Conservation (phyloP, 2,329 filamentous ascomycete genomes). For the Talaromyces sp. region DNA sequence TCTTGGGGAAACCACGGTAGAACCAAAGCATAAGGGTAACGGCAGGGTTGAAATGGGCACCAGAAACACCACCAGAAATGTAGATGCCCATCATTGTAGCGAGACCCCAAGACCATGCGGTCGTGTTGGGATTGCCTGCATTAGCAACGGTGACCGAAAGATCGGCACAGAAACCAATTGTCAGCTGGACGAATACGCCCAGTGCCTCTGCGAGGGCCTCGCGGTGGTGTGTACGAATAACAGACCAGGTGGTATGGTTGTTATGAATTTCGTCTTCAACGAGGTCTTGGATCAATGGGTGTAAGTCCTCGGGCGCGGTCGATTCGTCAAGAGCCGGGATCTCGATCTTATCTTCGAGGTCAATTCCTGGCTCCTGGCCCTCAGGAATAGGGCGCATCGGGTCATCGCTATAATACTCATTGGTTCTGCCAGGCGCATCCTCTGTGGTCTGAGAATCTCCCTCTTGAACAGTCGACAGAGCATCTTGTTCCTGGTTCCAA, state of each 20-base stretch:
- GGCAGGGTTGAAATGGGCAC: constrained; percentile 50
- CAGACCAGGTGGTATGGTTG: constrained; percentile 51
- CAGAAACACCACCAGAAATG: constrained; percentile 52
- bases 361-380: constrained; percentile 12
- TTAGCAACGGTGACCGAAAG: constrained; percentile 46
- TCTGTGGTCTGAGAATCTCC: constrained; percentile 17
- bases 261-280: constrained; percentile 55
- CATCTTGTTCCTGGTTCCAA: constrained; percentile 18
- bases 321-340: constrained; percentile 33
- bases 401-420: constrained; percentile 22
- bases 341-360: constrained; percentile 14
- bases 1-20: constrained; percentile 57
- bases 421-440: constrained; percentile 4
- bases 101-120: constrained; percentile 56
- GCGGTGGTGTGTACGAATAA: constrained; percentile 54
- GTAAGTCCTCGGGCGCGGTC: constrained; percentile 46
- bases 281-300: constrained; percentile 46
- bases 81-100: constrained; percentile 57
- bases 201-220: constrained; percentile 59
- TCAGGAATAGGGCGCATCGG: constrained; percentile 23
- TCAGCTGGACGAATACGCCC: constrained; percentile 46
- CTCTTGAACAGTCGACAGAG: constrained; percentile 30
- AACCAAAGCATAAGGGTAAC: constrained; percentile 51
- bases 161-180: constrained; percentile 55
- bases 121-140: constrained; percentile 48